phyloP scores from a whole-genome alignment of 148 eudicot genomes.

The Heliosperma pusillum region DNA sequence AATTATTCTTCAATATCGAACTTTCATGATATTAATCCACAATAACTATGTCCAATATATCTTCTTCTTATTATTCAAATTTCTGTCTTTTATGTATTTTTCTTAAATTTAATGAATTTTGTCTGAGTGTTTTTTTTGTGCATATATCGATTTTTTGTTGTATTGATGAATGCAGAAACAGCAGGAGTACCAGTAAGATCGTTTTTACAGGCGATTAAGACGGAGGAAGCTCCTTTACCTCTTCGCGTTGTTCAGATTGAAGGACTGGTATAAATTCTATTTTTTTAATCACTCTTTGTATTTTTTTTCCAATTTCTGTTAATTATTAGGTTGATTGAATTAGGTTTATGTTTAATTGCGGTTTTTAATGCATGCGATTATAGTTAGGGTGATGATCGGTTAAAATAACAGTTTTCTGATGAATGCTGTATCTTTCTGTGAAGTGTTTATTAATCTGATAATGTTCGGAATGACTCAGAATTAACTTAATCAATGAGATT shows the following conservation, averaged over 20 bases:
- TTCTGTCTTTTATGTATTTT: background rate
- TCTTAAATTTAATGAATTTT: background rate
- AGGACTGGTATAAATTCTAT: slow-evolving; percentile 51
- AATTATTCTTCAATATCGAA: no score
- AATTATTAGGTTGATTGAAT: no score
- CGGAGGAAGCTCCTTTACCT: slow-evolving; percentile 70
- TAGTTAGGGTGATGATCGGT: background rate
- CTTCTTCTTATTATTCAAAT: background rate
- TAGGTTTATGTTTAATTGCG: background rate
- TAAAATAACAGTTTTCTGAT: background rate
- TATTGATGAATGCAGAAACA: slow-evolving; percentile 8
- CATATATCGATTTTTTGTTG: background rate
- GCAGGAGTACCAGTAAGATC: slow-evolving; percentile 57
- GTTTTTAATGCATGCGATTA: background rate
- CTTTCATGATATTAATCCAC: no score
- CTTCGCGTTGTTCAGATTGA: slow-evolving; percentile 93
- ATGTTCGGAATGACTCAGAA: background rate
- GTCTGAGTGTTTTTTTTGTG: no score
- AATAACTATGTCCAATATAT: slow-evolving; percentile 39
- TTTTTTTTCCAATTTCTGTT: background rate
- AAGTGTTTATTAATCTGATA: background rate
- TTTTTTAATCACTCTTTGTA: background rate
- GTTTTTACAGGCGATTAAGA: slow-evolving; percentile 72
- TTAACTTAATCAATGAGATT: background rate
- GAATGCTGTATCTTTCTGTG: background rate